Percentiles rank a stretch among this genome's conserved stretches.
Evolutionary conservation across 257 asterid genomes (phyloP).

Genomic region (Primulina huaijiensis): DNA sequence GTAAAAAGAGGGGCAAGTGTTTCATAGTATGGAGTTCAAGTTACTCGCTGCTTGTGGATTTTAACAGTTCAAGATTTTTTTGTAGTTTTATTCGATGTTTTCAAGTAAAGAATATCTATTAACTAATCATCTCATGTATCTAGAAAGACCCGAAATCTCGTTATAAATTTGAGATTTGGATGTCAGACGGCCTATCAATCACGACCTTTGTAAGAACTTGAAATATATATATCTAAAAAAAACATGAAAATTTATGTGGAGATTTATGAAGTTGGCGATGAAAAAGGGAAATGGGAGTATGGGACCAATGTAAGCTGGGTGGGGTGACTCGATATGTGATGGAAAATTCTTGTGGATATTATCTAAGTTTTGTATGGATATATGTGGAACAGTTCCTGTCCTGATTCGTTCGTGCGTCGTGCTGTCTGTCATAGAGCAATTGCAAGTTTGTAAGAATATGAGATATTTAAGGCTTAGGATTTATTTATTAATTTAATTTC

Average conservation of each 20-base stretch:
- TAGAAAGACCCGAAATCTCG: no score
- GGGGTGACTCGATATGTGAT: conserved; percentile 34
- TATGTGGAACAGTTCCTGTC: background rate
- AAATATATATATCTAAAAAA: no score
- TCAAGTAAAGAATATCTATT: no score
- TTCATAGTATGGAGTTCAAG: conserved; percentile 1
- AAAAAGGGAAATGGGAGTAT: conserved; percentile 16
- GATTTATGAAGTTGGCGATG: conserved; percentile 1
- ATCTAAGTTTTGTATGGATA: background rate
- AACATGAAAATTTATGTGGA: no score
- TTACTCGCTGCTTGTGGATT: conserved; percentile 7
- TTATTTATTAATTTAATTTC: no score
- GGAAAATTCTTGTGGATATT: conserved; percentile 34
- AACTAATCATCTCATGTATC: no score
- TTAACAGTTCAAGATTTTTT: no score
- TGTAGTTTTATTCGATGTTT: no score
- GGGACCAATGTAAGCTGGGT: conserved; percentile 35
- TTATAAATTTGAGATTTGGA: no score
- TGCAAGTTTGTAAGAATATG: no score
- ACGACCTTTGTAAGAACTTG: no score
- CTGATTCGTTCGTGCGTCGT: background rate
- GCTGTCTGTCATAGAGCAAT: background rate
- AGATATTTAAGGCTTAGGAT: background rate
- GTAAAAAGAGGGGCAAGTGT: background rate
- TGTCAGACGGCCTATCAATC: no score